Evolutionary conservation across 176 grass and related monocot genomes (phyloP), one percentile per base, ranked within the genome.

Genomic region (Microstegium vimineum): DNA sequence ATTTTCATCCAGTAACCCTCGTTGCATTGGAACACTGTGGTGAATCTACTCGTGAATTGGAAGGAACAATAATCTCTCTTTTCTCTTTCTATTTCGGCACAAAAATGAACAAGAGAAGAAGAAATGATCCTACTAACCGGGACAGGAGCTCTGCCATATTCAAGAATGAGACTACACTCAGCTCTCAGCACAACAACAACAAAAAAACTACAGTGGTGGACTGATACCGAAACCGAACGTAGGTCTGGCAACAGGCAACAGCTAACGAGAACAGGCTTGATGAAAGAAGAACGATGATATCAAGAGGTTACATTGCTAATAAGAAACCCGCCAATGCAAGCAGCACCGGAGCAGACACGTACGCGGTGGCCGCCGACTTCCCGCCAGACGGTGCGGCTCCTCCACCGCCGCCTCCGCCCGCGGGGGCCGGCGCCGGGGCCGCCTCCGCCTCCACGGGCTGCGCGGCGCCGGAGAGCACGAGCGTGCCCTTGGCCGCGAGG

Each of bases 381-480:
- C 23, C 65, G 1, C 62, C 56, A 1, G 90, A 73, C 5, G 88
- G 82, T 10, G 74, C 3, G 11, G 65, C 66, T 41, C 49, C 49
- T 0, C 42, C 20, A 1, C 5, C 33, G 65, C 13, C 10, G 34
- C 42, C 37, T 17, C 66, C 6, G 0, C 35, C 56, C 5, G 49
- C 77, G 6, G 84, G 85, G 7, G 41, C 69, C 0, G 82, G n/a
- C n/a, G n/a, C n/a, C n/a, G n/a, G n/a, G n/a, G n/a, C n/a, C n/a
- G n/a, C 72, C n/a, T n/a, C n/a, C 2, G 33, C 16, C 69, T 57
- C 54, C 9, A 23, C 1, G 0, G 25, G 54, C 38, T 14, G 18
- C 30, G 79, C 62, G 30, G 28, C 71, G 10, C 85, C 94, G 43
- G 76, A n/a, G 47, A 94, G 46, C 41, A 27, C 46, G 30, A 97